Conservation (phyloP, 768 basidiomycete species). For the Hemileccinum rubropunctum region DNA sequence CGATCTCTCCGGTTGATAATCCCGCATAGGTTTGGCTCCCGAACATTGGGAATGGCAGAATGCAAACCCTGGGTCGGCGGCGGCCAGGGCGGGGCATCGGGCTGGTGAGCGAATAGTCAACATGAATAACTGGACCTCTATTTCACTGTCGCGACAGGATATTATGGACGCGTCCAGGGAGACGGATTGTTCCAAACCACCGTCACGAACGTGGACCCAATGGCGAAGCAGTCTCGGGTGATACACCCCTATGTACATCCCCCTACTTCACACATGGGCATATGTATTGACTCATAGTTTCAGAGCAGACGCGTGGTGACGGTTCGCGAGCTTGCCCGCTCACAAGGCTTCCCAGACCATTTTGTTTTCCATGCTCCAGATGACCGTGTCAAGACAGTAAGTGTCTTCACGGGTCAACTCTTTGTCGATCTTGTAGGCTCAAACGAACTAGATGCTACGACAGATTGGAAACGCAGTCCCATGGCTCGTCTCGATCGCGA, state of each 20-base stretch:
- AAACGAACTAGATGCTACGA: constrained; percentile 58
- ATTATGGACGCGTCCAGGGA: constrained; percentile 61
- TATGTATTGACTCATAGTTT: neutral
- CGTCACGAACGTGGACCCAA: constrained; percentile 76
- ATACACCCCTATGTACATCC: constrained; percentile 62
- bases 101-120: constrained; percentile 36
- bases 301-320: constrained; percentile 72
- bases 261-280: neutral
- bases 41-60: constrained; percentile 59
- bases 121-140: neutral
- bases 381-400: constrained; percentile 57
- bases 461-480: constrained; percentile 84
- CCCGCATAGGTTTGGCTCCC: constrained; percentile 30
- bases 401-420: constrained; percentile 19
- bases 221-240: constrained; percentile 71
- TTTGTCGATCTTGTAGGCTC: neutral
- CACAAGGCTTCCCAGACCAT: constrained; percentile 79
- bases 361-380: constrained; percentile 58
- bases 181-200: constrained; percentile 65
- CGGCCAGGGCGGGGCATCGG: constrained; percentile 50
- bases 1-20: neutral
- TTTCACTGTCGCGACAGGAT: constrained; percentile 30
- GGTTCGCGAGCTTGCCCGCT: constrained; percentile 73
- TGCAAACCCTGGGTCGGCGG: constrained; percentile 56
- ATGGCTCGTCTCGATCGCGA: constrained; percentile 57